These are phyloP conservation scores for Quercus berberidifolia DNA, from an alignment of 306 rosid species.

Conservation along the genomic window DNA sequence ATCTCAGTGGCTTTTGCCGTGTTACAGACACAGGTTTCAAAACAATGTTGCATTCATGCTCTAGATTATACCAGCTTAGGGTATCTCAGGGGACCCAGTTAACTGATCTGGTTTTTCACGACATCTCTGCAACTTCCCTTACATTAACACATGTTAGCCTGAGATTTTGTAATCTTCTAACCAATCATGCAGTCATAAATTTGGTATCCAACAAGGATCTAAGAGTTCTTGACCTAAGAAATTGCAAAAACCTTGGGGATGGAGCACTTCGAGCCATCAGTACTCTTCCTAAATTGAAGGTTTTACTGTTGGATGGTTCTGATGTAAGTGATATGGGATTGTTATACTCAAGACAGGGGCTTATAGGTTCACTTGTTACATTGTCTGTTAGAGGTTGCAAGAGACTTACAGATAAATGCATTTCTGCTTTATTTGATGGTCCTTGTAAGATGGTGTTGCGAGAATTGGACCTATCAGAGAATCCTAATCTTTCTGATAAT, in stretches of 20 bases:
- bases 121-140: conserved; percentile 88
- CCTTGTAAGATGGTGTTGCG: conserved; percentile 48
- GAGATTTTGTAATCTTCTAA: conserved; percentile 82
- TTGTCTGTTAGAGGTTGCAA: conserved; percentile 90
- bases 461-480: conserved; percentile 86
- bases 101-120: conserved; percentile 87
- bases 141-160: conserved; percentile 75
- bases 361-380: conserved; percentile 52
- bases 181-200: conserved; percentile 60
- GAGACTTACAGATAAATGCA: conserved; percentile 85
- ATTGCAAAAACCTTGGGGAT: conserved; percentile 86
- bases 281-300: conserved; percentile 52
- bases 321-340: conserved; percentile 77
- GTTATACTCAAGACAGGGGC: conserved; percentile 53
- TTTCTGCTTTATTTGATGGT: conserved; percentile 65
- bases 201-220: conserved; percentile 80
- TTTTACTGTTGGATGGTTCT: conserved; percentile 69
- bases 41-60: conserved; percentile 85
- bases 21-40: conserved; percentile 96
- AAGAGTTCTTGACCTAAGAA: conserved; percentile 74
- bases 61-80: conserved; percentile 70
- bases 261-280: conserved; percentile 68
- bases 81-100: conserved; percentile 89
- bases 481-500: conserved; percentile 76
- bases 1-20: conserved; percentile 92